phyloP scores from a whole-genome alignment of 225 moss, liverwort and hornwort species.

The Marchantia polymorpha region DNA sequence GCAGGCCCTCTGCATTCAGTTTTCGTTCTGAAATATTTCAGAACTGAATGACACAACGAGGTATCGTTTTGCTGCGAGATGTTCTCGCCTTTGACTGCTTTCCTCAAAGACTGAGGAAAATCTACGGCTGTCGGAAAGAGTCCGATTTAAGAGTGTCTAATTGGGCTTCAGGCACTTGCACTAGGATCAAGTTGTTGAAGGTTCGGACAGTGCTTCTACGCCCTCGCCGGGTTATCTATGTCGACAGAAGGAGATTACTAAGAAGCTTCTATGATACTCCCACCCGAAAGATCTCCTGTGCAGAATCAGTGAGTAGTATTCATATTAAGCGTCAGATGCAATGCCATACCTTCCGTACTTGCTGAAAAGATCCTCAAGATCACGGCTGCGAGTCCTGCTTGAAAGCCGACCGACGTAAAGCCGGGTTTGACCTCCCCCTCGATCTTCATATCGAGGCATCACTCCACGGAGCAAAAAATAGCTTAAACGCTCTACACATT shows the following conservation, averaged over 20 bases:
- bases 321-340: neutral
- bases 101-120: conserved; percentile 10
- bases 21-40: conserved; percentile 29
- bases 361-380: conserved; percentile 91
- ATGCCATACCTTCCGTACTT: conserved; percentile 86
- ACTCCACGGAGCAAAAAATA: neutral
- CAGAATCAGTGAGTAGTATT: neutral
- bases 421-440: conserved; percentile 79
- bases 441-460: conserved; percentile 90
- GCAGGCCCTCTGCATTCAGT: conserved; percentile 34
- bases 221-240: neutral
- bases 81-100: conserved; percentile 8
- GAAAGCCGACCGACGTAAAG: conserved; percentile 94
- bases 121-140: neutral
- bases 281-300: neutral
- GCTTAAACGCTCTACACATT: neutral
- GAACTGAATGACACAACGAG: conserved; percentile 28
- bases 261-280: neutral
- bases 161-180: conserved; percentile 3
- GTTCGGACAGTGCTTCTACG: neutral
- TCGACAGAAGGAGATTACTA: neutral
- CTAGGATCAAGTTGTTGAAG: conserved; percentile 11
- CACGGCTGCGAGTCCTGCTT: conserved; percentile 83
- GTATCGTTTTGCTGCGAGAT: conserved; percentile 16
- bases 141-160: neutral